Evolutionary conservation across 352 stramenopile genomes (phyloP), one percentile per base, ranked within the genome.

Genomic region (Globisporangium echinulatum): DNA sequence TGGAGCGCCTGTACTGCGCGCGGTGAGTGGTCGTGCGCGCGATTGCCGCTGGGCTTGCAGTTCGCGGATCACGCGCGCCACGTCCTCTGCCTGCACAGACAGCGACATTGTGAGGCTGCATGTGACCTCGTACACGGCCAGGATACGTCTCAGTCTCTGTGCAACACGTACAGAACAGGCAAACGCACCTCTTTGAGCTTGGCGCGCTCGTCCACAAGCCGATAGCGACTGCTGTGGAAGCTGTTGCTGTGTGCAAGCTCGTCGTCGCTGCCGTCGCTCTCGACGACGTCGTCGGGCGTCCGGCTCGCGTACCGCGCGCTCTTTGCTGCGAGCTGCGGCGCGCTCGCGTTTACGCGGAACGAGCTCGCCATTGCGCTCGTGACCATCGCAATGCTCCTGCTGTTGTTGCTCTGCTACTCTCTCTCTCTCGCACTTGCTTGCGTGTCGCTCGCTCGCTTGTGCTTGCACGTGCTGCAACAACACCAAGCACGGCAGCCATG

Each of bases 1-100:
- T 3, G 25, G 5, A 37, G 14, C 40, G 7, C n/a, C 54, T 19
- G 9, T 36, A 40, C 48, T 63, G 51, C 36, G 50, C 42, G 53
- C 48, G 5, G 9, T 56, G 39, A 36, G 56, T 37, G 58, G 15
- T 4, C 43, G 38, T 15, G 33, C 36, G 17, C 59, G 58, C 14
- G 58, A 49, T 10, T 64, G 56, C 5, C 66, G 58, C 44, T 72
- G 66, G 10, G 56, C 53, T 50, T 77, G 58, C 14, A 85, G 55
- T 19, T 85, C 70, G 2, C 58, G 61, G 17, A 83, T 71, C 59
- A 85, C 79, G 14, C 75, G 74, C 37, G 71, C 65, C 4, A 85
- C 71, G 36, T 76, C 69, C 42, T 70, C 63, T 1, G 62, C 59
- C 72, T 80, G 25, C 2, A 59, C 39, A 15, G 62, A 17, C 15